Conservation (phyloP, 352 stramenopile genomes). For the Phytophthora nicotianae region DNA sequence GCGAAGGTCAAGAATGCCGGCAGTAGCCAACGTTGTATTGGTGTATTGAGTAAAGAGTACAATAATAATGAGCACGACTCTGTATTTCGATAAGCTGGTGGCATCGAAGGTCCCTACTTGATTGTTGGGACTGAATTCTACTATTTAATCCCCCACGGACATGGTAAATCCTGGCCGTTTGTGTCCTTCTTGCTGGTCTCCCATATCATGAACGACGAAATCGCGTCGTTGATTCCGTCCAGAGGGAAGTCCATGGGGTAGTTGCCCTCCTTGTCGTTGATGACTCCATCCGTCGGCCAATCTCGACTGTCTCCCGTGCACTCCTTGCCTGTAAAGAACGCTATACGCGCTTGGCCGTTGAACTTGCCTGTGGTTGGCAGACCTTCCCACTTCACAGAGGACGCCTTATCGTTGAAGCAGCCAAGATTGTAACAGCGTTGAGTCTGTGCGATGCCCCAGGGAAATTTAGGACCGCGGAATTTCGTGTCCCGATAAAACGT, state of each 20-base stretch:
- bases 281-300: constrained; percentile 10
- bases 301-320: constrained; percentile 13
- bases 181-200: constrained; percentile 14
- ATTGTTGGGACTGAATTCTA: not conserved
- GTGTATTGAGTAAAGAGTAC: not conserved
- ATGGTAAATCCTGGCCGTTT: constrained; percentile 20
- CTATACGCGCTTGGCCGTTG: constrained; percentile 17
- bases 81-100: not conserved
- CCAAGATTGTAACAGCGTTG: constrained; percentile 20
- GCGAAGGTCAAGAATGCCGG: not conserved
- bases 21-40: not conserved
- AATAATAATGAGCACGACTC: not conserved
- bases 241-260: constrained; percentile 27
- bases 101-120: not conserved
- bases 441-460: not conserved
- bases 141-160: constrained; percentile 17
- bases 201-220: constrained; percentile 39
- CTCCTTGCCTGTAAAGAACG: constrained; percentile 18
- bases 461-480: not conserved
- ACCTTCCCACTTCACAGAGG: constrained; percentile 21
- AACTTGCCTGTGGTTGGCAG: constrained; percentile 7
- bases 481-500: not conserved
- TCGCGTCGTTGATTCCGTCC: constrained; percentile 22
- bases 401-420: constrained; percentile 23
- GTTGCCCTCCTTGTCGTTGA: constrained; percentile 9